Evolutionary conservation across 208 protist genomes (phyloP).

Genomic region (Wallacemonas sp.): DNA sequence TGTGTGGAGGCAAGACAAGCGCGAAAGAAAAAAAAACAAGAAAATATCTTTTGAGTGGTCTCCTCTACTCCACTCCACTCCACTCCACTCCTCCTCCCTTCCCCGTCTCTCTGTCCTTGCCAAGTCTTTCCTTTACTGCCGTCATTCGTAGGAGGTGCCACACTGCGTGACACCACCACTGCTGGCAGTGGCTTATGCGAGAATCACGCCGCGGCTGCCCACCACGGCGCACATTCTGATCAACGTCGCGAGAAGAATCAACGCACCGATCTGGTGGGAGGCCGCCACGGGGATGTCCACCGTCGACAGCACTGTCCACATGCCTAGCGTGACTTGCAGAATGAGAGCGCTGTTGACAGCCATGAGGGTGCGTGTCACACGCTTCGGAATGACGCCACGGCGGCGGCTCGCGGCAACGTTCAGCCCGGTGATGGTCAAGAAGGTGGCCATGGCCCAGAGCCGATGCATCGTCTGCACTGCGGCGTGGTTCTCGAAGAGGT

Average conservation of each 20-base stretch:
- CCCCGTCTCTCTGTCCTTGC: background rate
- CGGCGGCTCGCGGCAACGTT: conserved; percentile 46
- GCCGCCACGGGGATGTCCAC: conserved; percentile 90
- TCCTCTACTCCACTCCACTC: background rate
- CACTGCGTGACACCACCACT: too few species aligned
- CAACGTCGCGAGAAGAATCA: conserved; percentile 77
- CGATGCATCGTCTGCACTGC: conserved; percentile 79
- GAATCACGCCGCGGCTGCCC: conserved; percentile 49
- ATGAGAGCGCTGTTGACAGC: conserved; percentile 60
- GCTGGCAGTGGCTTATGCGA: too few species aligned
- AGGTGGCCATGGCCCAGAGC: conserved; percentile 57
- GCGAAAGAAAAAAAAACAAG: conserved; percentile 10
- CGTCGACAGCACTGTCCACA: conserved; percentile 91
- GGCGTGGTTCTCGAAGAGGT: conserved; percentile 83
- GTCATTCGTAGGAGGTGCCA: too few species aligned
- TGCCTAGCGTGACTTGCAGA: conserved; percentile 88
- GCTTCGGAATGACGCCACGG: conserved; percentile 33
- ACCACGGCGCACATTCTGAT: conserved; percentile 76
- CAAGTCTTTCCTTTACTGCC: background rate
- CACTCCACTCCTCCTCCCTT: background rate
- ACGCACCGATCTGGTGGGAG: conserved; percentile 81
- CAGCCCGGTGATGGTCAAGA: conserved; percentile 40
- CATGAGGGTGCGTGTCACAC: conserved; percentile 46
- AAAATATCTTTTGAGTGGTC: background rate
- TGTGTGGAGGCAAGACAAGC: conserved; percentile 7